phyloP scores from a whole-genome alignment of 2,329 filamentous ascomycete species.

The Colletotrichum sp. region DNA sequence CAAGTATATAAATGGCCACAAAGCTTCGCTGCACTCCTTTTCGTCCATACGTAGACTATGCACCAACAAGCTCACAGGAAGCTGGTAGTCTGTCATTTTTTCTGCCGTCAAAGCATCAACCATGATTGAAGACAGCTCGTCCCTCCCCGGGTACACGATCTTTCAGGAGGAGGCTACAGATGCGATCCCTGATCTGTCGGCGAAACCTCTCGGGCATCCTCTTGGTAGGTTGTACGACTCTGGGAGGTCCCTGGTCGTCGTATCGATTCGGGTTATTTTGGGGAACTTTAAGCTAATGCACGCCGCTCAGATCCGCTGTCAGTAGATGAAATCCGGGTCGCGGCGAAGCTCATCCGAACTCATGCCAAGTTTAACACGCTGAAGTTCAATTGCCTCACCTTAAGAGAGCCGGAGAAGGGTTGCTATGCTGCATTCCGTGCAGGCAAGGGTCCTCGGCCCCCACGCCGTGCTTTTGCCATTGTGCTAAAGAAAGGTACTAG shows the following conservation, averaged over 20 bases:
- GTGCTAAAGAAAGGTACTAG: constrained; percentile 44
- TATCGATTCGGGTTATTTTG: background rate
- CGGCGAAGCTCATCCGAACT: constrained; percentile 53
- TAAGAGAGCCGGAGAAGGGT: constrained; percentile 69
- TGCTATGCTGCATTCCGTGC: constrained; percentile 66
- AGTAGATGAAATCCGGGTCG: constrained; percentile 57
- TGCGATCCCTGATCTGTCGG: constrained; percentile 37
- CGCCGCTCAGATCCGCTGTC: constrained; percentile 54
- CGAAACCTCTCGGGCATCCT: constrained; percentile 38
- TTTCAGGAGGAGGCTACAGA: constrained; percentile 46
- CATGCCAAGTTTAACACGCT: constrained; percentile 33
- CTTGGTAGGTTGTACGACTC: constrained; percentile 31
- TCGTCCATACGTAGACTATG: background rate
- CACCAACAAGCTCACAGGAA: background rate
- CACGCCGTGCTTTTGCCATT: constrained; percentile 56
- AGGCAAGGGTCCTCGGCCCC: constrained; percentile 49
- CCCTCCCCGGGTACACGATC: constrained; percentile 51
- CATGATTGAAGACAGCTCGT: constrained; percentile 47
- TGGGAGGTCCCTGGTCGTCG: background rate
- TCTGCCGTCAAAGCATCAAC: constrained; percentile 19
- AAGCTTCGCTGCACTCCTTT: background rate
- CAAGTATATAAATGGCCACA: background rate
- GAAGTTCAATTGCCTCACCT: constrained; percentile 68
- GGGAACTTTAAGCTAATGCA: background rate
- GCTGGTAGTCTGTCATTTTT: background rate